phyloP scores from a whole-genome alignment of 2,329 filamentous ascomycete species.

The Pleurostoma richardsiae region DNA sequence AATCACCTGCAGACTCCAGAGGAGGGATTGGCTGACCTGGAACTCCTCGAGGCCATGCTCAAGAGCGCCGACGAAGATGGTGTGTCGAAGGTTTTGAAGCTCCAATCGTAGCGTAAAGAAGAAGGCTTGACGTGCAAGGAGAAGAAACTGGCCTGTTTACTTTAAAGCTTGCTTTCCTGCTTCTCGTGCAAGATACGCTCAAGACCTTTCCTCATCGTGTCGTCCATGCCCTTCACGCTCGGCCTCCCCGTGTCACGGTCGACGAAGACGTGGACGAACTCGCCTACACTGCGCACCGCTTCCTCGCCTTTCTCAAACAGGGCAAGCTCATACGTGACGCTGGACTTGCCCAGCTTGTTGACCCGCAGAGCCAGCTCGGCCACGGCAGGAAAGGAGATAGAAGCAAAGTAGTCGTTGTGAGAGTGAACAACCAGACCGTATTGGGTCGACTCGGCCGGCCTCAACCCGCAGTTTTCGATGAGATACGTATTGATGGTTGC shows the following conservation, averaged over 20 bases:
- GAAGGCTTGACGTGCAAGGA: too few relatives aligned
- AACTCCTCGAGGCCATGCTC: conserved; percentile 50
- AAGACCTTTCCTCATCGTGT: conserved; percentile 52
- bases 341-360: conserved; percentile 77
- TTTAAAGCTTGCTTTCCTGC: conserved; percentile 16
- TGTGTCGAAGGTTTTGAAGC: conserved; percentile 29
- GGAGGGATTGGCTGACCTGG: conserved; percentile 56
- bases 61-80: conserved; percentile 39
- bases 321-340: conserved; percentile 84
- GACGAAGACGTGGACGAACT: conserved; percentile 81
- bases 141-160: background rate
- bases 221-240: conserved; percentile 58
- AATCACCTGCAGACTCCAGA: conserved; percentile 49
- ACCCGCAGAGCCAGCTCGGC: conserved; percentile 80
- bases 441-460: conserved; percentile 64
- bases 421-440: conserved; percentile 75
- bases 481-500: conserved; percentile 87
- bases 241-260: conserved; percentile 66
- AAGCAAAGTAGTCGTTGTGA: conserved; percentile 79
- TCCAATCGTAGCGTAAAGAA: conserved; percentile 17
- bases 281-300: conserved; percentile 75
- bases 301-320: conserved; percentile 74
- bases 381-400: conserved; percentile 74
- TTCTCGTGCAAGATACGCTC: conserved; percentile 43
- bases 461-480: conserved; percentile 69